Evolutionary conservation across 2,329 filamentous ascomycete species (phyloP), one percentile per base, ranked within the genome.

Genomic region (Colletotrichum noveboracense): DNA sequence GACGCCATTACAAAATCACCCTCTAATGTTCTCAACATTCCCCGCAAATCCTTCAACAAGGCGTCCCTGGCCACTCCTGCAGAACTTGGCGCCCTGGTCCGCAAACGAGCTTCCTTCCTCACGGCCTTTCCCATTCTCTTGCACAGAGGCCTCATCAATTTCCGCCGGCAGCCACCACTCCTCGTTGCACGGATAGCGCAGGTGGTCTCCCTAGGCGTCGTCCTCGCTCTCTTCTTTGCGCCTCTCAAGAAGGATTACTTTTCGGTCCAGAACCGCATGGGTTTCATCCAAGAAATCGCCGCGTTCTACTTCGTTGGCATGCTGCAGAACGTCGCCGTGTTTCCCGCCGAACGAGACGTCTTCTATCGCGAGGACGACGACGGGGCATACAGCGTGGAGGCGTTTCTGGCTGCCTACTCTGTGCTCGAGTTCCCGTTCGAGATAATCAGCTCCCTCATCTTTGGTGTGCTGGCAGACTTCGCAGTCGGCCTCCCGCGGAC

Each of bases 321-420:
- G 93, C 88, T 96, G 14, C 93, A 96, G 82, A 95, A 95, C 79
- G 92, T 95, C 6, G 93, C 93, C 5, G 88, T 94, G 9, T 95
- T 95, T 80, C 94, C 94, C 0, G 86, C 86, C 55, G 94, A 95
- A 80, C 89, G 93, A 6, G 93, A 95, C 72, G 93, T 95, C 1
- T 96, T 95, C 82, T 95, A 95, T 80, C 90, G 93, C 78, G 94
- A 96, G 84, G 90, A 94, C 79, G 93, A 93, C 76, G 94, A 96
- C 82, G 89, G 91, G 8, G 92, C 93, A 3, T 96, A 96, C 80
- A 88, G 91, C 6, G 90, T 93, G 2, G 92, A 94, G 78, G 91
- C 93, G 0, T 96, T 96, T 84, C 88, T 95, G 30, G 84, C 92
- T 1, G 91, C 92, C 26, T 96, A 96, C 82, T 92, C 93, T 1